Percentiles rank a stretch among this genome's conserved stretches.
Conservation (phyloP, 495 filamentous ascomycete species). For the Penicillium mononematosum region DNA sequence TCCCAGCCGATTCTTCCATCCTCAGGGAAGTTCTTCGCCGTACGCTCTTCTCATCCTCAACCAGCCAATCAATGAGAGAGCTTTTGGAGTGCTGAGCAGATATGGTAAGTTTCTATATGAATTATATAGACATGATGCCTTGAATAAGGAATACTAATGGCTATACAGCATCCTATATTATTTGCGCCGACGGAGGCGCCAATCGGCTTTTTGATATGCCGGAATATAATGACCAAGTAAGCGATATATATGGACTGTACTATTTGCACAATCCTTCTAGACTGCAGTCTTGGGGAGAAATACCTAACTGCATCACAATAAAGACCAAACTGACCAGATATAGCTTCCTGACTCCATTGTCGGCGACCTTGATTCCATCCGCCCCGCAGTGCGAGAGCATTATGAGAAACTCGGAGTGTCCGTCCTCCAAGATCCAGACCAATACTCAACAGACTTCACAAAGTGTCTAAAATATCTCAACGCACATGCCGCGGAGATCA, state of each 20-base stretch:
- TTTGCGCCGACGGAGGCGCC: constrained; percentile 90
- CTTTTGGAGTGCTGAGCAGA: constrained; percentile 53
- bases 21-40: constrained; percentile 29
- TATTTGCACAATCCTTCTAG: not conserved
- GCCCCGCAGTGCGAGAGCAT: constrained; percentile 52
- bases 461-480: constrained; percentile 70
- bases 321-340: constrained; percentile 1
- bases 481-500: constrained; percentile 28
- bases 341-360: constrained; percentile 67
- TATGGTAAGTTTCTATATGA: constrained; percentile 47
- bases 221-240: constrained; percentile 41
- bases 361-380: constrained; percentile 87
- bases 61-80: constrained; percentile 59
- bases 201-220: constrained; percentile 69
- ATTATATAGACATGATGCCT: not conserved
- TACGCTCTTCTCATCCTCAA: constrained; percentile 70
- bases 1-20: constrained; percentile 50
- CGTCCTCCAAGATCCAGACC: constrained; percentile 67
- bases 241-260: constrained; percentile 5
- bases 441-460: constrained; percentile 81
- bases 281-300: not conserved
- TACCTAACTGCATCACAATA: not conserved
- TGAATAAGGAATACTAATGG: constrained; percentile 6
- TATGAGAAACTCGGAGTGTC: constrained; percentile 55
- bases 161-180: constrained; percentile 50